Conservation (phyloP, 2,329 filamentous ascomycete genomes). For the Pseudohalonectria lignicola region DNA sequence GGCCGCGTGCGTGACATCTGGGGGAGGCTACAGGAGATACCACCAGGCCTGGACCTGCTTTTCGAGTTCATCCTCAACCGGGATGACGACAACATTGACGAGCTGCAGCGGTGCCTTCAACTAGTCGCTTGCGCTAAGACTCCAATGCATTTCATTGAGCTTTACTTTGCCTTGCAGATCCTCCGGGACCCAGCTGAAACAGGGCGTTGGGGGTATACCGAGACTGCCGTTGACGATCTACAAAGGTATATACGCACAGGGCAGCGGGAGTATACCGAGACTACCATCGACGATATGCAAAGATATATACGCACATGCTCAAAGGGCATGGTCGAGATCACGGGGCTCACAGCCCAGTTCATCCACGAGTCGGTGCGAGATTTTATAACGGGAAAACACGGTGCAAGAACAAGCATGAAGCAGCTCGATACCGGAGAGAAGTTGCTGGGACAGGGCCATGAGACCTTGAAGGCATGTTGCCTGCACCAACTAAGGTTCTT, state of each 20-base stretch:
- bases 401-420: too few species aligned
- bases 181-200: neutral
- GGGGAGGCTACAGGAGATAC: slow-evolving; percentile 21
- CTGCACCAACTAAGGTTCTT: slow-evolving; percentile 26
- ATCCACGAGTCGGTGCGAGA: slow-evolving; percentile 41
- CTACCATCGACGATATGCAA: slow-evolving; percentile 11
- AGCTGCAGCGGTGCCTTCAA: slow-evolving; percentile 32
- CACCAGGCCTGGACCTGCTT: slow-evolving; percentile 27
- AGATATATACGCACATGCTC: slow-evolving; percentile 28
- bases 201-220: too few species aligned
- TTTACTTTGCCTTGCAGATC: slow-evolving; percentile 24
- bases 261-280: too few species aligned
- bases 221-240: too few species aligned
- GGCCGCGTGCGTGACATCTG: slow-evolving; percentile 16
- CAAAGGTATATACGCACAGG: too few species aligned
- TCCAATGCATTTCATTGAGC: slow-evolving; percentile 29
- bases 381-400: slow-evolving; percentile 9
- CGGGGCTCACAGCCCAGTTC: slow-evolving; percentile 34
- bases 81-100: slow-evolving; percentile 28
- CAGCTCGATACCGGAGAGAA: slow-evolving; percentile 22
- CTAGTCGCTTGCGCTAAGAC: slow-evolving; percentile 39
- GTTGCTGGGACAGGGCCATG: slow-evolving; percentile 24
- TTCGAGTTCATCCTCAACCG: slow-evolving; percentile 39
- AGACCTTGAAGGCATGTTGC: slow-evolving; percentile 26
- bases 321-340: slow-evolving; percentile 37